Conservation (phyloP, 2,329 filamentous ascomycete species). For the Incumbomyces delicatus region DNA sequence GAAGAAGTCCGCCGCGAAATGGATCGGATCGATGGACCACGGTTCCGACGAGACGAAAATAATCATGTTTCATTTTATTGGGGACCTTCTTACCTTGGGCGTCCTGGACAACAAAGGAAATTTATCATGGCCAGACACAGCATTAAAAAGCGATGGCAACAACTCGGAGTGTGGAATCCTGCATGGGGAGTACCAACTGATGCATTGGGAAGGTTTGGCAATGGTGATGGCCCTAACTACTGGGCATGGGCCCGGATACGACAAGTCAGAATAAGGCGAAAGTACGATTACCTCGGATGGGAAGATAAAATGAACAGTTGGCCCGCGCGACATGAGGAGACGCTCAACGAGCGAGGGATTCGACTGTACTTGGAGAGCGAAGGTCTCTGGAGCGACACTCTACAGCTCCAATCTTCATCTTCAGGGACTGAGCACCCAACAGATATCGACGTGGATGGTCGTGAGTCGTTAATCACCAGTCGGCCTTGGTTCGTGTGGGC, state of each 20-base stretch:
- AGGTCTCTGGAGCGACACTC: too few relatives aligned
- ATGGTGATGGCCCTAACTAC: background rate
- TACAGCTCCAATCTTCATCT: background rate
- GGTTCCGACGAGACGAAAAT: too few relatives aligned
- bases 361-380: too few relatives aligned
- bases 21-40: conserved; percentile 1
- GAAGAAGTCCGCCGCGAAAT: too few relatives aligned
- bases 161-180: conserved; percentile 4
- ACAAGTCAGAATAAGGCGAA: too few relatives aligned
- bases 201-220: background rate
- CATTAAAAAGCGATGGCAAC: conserved; percentile 8
- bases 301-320: too few relatives aligned
- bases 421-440: too few relatives aligned
- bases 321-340: too few relatives aligned
- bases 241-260: too few relatives aligned
- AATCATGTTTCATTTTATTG: too few relatives aligned
- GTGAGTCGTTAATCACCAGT: conserved; percentile 7
- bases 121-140: conserved; percentile 7
- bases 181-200: conserved; percentile 6
- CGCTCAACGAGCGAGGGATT: too few relatives aligned
- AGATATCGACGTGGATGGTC: background rate
- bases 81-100: conserved; percentile 6
- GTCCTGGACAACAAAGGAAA: conserved; percentile 1
- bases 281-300: too few relatives aligned
- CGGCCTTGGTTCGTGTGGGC: conserved; percentile 9